Evolutionary conservation across 306 rosid species (phyloP), one percentile per base, ranked within the genome.

Genomic region (Potentilla sterilis): DNA sequence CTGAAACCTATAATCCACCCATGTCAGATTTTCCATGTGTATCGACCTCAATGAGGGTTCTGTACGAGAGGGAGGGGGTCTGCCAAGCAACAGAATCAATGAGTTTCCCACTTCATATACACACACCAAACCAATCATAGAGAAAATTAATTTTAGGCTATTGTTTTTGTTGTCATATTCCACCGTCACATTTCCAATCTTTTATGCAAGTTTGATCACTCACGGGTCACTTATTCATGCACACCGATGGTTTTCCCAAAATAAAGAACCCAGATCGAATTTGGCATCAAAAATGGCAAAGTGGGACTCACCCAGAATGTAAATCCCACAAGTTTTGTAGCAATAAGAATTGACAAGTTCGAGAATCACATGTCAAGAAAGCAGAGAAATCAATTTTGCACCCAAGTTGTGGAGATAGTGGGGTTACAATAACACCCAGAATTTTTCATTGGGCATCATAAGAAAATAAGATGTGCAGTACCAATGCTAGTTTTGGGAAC

Each of bases 401-500:
- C 80, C 91, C 61, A 87, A 84, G 71, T 86, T 78, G 86, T 73
- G 67, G 41, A 28, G 74, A 72, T 68, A 48, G 42, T 78, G 80
- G 85, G 86, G 96, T 85, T 85, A 85, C 81, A 54, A 38, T 37
- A 37, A 67, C 80, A 77, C 81, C 70, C 76, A 70, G 79, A 81
- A 76, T 79, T 74, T 72, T 55, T 65, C 44, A 7, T 70, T 40
- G 79, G 79, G 83, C 75, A 81, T 77, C 77, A 47, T 22, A 67
- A 69, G 41, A 77, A 66, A 73, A 42, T 61, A 57, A 32, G 58
- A 76, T 81, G 73, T 40, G 80, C 79, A 77, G 47, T 72, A n/a
- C 77, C 72, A 70, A 69, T 41, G 78, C 85, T 63, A 41, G 73
- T 78, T 80, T 76, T 34, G 67, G 78, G 57, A 72, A 72, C 75